Evolutionary conservation across 2,329 filamentous ascomycete genomes (phyloP), one percentile per base, ranked within the genome.

Genomic region (Colletotrichum kahawae): DNA sequence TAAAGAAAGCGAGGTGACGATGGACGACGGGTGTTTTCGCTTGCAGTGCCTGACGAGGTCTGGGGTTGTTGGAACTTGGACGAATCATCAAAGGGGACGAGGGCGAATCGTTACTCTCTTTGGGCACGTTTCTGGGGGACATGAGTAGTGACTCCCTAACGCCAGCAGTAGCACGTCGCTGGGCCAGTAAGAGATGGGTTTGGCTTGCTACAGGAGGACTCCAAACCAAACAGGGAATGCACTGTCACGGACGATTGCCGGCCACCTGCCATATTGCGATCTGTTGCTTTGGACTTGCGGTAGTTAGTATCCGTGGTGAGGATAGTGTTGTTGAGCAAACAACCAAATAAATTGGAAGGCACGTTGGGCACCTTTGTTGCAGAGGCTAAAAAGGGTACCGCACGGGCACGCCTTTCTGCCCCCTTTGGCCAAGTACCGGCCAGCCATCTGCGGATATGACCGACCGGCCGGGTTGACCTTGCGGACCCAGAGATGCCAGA

Each of bases 381-480:
- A 51, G 43, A 51, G n/a, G 12, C 31, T 56, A 57, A 57, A 34
- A 62, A 69, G 5, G 56, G 56, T 34, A 62, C 67, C 67, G 56
- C 27, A 18, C n/a, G 56, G 27, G 43, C 27, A 62, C 21, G 13
- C n/a, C 43, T 21, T 18, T 43, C 43, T 62, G 34, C 67, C 60
- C 31, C 18, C 14, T 48, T 34, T 51, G 71, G 54, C 5, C 16
- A 21, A 65, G 60, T 48, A 18, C 57, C 51, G 27, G 59, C 70
- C 60, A 38, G 38, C 60, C 67, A 33, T 27, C 56, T 59, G 67
- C 56, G 69, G 68, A 71, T 63, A 59, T 75, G 68, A 67, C 68
- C 69, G 68, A 67, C 69, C 72, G 27, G 24, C 62, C 56, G 54
- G 68, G 72, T 71, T 62, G n/a, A 56, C 62, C 72, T 75, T 36